These are phyloP conservation scores for Penicillium canariense DNA, from an alignment of 495 filamentous ascomycete species.

Conservation along the genomic window DNA sequence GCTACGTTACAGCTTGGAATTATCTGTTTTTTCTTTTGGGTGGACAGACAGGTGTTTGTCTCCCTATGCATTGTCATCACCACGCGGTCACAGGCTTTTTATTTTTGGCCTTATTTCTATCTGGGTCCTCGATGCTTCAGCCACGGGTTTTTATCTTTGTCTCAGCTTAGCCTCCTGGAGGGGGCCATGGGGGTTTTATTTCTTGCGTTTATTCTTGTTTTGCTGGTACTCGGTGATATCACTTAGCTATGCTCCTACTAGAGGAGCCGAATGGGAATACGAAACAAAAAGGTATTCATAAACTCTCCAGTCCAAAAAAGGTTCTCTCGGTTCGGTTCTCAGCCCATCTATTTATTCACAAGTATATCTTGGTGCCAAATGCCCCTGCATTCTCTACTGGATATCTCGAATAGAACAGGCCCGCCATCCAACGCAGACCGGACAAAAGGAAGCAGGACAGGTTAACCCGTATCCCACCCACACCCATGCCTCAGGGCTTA, in stretches of 20 bases:
- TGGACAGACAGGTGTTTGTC: no score
- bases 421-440: background rate
- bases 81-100: background rate
- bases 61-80: background rate
- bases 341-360: background rate
- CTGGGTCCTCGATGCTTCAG: background rate
- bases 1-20: no score
- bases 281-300: background rate
- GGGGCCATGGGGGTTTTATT: background rate
- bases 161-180: background rate
- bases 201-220: background rate
- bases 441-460: no score
- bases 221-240: background rate
- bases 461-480: background rate
- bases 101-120: background rate
- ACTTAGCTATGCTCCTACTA: background rate
- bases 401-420: conserved; percentile 9
- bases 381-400: conserved; percentile 7
- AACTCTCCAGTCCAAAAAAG: background rate
- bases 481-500: background rate
- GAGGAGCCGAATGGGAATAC: background rate
- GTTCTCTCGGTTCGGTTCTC: background rate
- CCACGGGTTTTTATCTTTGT: background rate
- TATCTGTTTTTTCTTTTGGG: no score
- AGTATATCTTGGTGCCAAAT: background rate